Percentiles rank a stretch among this genome's conserved stretches.
Evolutionary conservation across 2,329 filamentous ascomycete genomes (phyloP).

Genomic region (Dryadomyces quercus-mongolicae): DNA sequence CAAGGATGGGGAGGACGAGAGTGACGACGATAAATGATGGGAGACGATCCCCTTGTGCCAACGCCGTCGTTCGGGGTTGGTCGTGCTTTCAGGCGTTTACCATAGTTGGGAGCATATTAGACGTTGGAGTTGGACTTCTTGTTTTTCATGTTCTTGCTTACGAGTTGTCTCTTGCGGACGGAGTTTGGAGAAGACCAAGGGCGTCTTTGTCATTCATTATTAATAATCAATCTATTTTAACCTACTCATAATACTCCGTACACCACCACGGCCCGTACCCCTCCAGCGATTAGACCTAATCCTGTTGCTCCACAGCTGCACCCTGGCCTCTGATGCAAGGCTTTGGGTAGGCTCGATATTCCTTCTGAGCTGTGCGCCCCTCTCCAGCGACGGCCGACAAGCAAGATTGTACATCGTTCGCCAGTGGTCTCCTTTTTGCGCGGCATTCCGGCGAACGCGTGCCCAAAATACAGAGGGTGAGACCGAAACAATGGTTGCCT

Average conservation of each 20-base stretch:
- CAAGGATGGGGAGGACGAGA: constrained; percentile 43
- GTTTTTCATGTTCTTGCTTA: not conserved
- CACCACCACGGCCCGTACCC: not conserved
- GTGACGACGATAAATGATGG: constrained; percentile 24
- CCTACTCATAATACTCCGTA: no score
- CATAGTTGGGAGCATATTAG: not conserved
- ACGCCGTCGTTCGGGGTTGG: no score
- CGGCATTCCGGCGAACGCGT: no score
- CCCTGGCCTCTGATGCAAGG: not conserved
- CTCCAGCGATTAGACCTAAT: not conserved
- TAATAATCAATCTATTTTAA: not conserved
- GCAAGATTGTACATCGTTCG: no score
- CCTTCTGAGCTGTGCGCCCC: not conserved
- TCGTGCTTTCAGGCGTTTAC: not conserved
- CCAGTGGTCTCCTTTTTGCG: no score
- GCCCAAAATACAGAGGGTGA: no score
- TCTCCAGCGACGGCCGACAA: no score
- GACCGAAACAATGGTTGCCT: no score
- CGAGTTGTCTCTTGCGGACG: not conserved
- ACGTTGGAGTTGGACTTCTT: not conserved
- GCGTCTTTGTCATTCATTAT: not conserved
- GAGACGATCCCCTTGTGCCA: not conserved
- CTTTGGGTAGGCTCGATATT: not conserved
- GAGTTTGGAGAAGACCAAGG: no score
- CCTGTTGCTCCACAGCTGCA: no score